phyloP scores from a whole-genome alignment of 345 rosid genomes.

The Sonneratia caseolaris region DNA sequence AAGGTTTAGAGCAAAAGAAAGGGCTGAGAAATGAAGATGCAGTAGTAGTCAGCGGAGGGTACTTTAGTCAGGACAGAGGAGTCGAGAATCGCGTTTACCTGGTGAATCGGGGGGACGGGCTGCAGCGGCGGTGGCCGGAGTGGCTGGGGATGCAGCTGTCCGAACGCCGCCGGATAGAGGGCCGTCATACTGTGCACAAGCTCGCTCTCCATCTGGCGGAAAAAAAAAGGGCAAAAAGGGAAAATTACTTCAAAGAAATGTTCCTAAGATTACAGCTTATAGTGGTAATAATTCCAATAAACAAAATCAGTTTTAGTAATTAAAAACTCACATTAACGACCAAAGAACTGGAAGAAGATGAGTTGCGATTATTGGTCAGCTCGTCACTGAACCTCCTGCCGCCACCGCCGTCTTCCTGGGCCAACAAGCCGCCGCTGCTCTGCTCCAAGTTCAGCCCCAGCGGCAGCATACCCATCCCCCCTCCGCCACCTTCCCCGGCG shows the following conservation, averaged over 20 bases:
- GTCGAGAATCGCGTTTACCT: conserved; percentile 17
- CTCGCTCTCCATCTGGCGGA: conserved; percentile 36
- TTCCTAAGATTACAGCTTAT: too few species aligned
- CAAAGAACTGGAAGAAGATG: conserved; percentile 31
- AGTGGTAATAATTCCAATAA: too few species aligned
- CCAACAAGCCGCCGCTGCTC: conserved; percentile 9
- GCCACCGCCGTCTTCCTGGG: conserved; percentile 9
- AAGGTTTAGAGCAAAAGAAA: background rate
- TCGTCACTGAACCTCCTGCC: conserved; percentile 10
- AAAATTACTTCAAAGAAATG: too few species aligned
- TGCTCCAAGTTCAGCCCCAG: conserved; percentile 33
- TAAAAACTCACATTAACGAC: conserved; percentile 30
- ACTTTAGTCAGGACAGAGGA: background rate
- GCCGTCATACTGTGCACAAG: conserved; percentile 42
- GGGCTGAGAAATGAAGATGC: background rate
- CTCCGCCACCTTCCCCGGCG: conserved; percentile 8
- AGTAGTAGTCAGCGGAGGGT: background rate
- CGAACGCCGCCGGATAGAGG: conserved; percentile 50
- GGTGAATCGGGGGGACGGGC: conserved; percentile 36
- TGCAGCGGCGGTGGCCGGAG: conserved; percentile 32
- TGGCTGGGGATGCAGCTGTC: conserved; percentile 43
- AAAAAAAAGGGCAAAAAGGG: background rate
- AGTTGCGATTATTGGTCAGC: conserved; percentile 12
- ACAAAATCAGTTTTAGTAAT: background rate
- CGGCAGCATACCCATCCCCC: conserved; percentile 22